Evolutionary conservation across 306 rosid genomes (phyloP).

Genomic region (Canavalia gladiata): DNA sequence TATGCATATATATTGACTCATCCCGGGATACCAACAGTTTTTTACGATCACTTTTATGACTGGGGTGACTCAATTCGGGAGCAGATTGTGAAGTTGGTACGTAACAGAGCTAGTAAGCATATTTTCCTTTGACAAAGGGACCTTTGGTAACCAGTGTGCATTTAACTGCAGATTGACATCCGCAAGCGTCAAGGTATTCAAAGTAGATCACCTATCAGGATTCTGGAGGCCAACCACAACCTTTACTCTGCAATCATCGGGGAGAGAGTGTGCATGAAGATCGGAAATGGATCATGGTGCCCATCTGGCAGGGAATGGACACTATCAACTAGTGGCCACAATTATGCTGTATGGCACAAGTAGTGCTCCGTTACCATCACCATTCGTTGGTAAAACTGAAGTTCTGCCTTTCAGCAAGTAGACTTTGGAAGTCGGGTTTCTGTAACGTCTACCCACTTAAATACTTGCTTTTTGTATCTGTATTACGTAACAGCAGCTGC

Average conservation of each 20-base stretch:
- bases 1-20: constrained; percentile 91
- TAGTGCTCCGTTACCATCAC: constrained; percentile 20
- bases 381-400: neutral
- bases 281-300: constrained; percentile 89
- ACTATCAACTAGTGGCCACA: constrained; percentile 73
- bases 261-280: constrained; percentile 85
- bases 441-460: constrained; percentile 18
- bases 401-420: neutral
- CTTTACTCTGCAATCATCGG: constrained; percentile 88
- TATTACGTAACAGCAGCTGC: constrained; percentile 2
- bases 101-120: neutral
- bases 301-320: constrained; percentile 86
- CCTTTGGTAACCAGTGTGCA: constrained; percentile 7
- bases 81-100: constrained; percentile 87
- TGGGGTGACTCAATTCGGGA: constrained; percentile 70
- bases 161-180: constrained; percentile 68
- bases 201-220: constrained; percentile 77
- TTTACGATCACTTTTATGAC: constrained; percentile 90
- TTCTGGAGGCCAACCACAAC: constrained; percentile 80
- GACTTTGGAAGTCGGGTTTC: constrained; percentile 21
- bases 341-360: constrained; percentile 91
- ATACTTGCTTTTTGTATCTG: neutral
- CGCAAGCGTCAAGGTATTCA: constrained; percentile 82
- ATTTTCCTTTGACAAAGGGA: constrained; percentile 16
- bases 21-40: constrained; percentile 92